Percentiles rank a stretch among this genome's conserved stretches.
These are phyloP conservation scores for Cyberlindnera mycetangii DNA, from an alignment of 805 yeast genomes.

Conservation along the genomic window DNA sequence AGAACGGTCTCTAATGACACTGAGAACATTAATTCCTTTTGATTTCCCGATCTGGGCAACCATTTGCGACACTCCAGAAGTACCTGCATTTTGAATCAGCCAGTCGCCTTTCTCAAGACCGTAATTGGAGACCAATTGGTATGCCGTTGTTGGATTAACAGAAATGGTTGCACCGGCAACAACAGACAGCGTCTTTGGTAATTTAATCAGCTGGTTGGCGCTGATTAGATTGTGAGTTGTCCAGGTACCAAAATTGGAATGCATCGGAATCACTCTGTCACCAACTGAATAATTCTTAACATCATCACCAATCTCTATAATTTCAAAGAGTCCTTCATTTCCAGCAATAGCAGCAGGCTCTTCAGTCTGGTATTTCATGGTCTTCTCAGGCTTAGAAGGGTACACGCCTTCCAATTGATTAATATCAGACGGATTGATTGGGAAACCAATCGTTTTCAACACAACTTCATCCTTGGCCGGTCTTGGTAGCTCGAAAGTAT, in stretches of 20 bases:
- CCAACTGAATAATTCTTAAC: conserved; percentile 54
- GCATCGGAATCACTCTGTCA: conserved; percentile 84
- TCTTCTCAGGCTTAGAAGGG: conserved; percentile 66
- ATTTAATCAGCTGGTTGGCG: conserved; percentile 50
- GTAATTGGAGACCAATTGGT: conserved; percentile 76
- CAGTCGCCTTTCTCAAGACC: conserved; percentile 54
- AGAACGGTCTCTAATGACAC: conserved; percentile 84
- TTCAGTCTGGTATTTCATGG: conserved; percentile 49
- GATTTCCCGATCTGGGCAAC: conserved; percentile 84
- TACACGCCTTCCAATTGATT: conserved; percentile 84
- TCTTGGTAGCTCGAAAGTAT: conserved; percentile 48
- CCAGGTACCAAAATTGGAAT: conserved; percentile 92
- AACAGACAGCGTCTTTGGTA: conserved; percentile 47
- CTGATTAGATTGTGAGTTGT: conserved; percentile 65
- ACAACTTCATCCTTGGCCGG: conserved; percentile 48
- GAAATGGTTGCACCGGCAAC: conserved; percentile 82
- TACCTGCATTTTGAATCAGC: conserved; percentile 96
- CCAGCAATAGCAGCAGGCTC: conserved; percentile 84
- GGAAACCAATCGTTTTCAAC: conserved; percentile 72
- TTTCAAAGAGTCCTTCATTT: conserved; percentile 88
- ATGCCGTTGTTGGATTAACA: conserved; percentile 93
- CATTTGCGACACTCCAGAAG: conserved; percentile 89
- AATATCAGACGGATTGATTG: conserved; percentile 88
- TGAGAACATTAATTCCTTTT: conserved; percentile 77
- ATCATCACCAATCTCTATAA: conserved; percentile 63